Conservation (phyloP, 2,329 filamentous ascomycete species). For the Diaporthe aspalathi region DNA sequence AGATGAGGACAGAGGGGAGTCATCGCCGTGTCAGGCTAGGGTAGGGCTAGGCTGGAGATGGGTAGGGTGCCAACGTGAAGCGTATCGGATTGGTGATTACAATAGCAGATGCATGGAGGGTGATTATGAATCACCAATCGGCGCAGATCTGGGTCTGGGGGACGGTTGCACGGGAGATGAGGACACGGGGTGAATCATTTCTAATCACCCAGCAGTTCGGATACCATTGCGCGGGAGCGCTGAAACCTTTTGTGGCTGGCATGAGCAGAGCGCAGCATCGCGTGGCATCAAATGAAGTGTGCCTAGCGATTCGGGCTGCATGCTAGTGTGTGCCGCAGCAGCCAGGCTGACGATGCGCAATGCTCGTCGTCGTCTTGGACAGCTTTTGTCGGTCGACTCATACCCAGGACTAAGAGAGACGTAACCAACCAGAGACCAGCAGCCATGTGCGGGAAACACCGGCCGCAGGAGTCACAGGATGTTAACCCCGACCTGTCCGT, state of each 20-base stretch:
- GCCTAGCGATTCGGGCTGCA: constrained; percentile 13
- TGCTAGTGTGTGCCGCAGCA: constrained; percentile 22
- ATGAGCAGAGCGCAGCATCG: background rate
- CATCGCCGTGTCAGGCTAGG: constrained; percentile 18
- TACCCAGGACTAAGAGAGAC: background rate
- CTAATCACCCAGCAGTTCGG: constrained; percentile 11
- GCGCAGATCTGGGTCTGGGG: constrained; percentile 13
- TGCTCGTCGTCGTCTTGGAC: background rate
- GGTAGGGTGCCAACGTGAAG: constrained; percentile 26
- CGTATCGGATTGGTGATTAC: constrained; percentile 27
- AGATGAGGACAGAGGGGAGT: constrained; percentile 15
- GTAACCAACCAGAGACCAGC: background rate
- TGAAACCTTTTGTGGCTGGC: background rate
- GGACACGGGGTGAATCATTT: constrained; percentile 19
- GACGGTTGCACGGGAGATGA: background rate
- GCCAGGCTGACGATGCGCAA: constrained; percentile 16
- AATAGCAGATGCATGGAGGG: constrained; percentile 10
- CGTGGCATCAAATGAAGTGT: background rate
- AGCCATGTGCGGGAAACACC: background rate
- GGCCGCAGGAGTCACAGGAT: background rate
- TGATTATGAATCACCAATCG: constrained; percentile 19
- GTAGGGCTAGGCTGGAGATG: constrained; percentile 12
- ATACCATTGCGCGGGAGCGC: background rate
- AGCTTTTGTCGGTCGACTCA: constrained; percentile 2
- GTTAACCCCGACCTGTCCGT: background rate